Evolutionary conservation across 2,329 filamentous ascomycete species (phyloP), one percentile per base, ranked within the genome.

Genomic region (Exophiala bonariae): DNA sequence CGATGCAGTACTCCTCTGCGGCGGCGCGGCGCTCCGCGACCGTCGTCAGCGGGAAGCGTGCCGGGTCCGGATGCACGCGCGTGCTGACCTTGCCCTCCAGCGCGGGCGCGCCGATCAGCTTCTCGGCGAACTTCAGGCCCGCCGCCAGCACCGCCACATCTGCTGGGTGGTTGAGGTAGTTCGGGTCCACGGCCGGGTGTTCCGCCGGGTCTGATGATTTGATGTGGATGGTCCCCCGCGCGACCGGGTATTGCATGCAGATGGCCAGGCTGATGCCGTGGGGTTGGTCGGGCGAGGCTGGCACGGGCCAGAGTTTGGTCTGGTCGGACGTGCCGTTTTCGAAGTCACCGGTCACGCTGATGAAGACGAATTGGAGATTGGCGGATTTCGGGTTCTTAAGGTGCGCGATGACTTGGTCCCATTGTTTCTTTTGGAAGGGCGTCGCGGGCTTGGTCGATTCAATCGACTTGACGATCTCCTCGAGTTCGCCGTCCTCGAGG

Each of bases 221-320:
- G 40, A 79, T 69, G 49, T 80, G 77, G 8, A 79, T 64, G 2
- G 65, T 71, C 0, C 77, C 77, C 3, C 66, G 63, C 0, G 74
- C 72, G 22, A 76, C 76, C 0, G 77, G 76, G 58, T 79, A 77
- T 49, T 78, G 75, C 1, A 79, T 60, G 48, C 47, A 44, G 14
- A 78, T 73, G 47, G 73, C 70, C 0, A 78, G 54, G 64, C 78
- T 69, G 2, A 72, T 76, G 7, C 65, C 73, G 46, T 78, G 77
- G 44, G 68, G 70, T 49, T 72, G 77, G 2, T 61, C 64, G 1
- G 35, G 60, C 47, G 52, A 63, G 37, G 43, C 63, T 44, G 26
- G 57, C 39, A 60, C 73, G 62, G 55, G 30, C 30, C 54, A 61
- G 39, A 72, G 62, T 44, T 65, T 76, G 66, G 70, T 76, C 47